Percentiles rank a stretch among this genome's conserved stretches.
phyloP scores from a whole-genome alignment of 768 basidiomycete genomes.

The Tephrocybe sp. region DNA sequence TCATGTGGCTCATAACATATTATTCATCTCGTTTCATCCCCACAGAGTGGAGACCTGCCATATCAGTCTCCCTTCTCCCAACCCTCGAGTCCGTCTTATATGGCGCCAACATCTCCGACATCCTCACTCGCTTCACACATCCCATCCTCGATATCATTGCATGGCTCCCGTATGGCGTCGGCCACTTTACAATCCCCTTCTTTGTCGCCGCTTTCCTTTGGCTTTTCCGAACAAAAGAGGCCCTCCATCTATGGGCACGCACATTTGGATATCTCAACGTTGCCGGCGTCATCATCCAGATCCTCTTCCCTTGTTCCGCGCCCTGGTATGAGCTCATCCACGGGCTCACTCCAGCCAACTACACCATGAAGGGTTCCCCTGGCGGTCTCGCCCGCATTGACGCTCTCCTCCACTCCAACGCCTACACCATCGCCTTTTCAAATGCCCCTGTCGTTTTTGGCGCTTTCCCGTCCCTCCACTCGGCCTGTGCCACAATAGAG shows the following conservation, averaged over 20 bases:
- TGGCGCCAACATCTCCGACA: constrained; percentile 96
- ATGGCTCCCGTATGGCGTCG: constrained; percentile 96
- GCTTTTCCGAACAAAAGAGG: constrained; percentile 82
- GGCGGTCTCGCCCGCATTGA: constrained; percentile 94
- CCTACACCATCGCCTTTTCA: constrained; percentile 79
- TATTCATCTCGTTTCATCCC: constrained; percentile 89
- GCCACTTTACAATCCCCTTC: constrained; percentile 87
- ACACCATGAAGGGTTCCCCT: constrained; percentile 87
- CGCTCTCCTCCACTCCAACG: constrained; percentile 69
- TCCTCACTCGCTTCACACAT: constrained; percentile 92
- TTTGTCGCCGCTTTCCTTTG: constrained; percentile 82
- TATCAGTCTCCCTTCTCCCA: constrained; percentile 90
- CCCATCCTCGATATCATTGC: constrained; percentile 89
- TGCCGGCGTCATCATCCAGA: constrained; percentile 82
- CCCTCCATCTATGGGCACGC: constrained; percentile 79
- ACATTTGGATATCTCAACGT: constrained; percentile 95
- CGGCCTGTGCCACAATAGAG: constrained; percentile 86
- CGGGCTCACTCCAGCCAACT: constrained; percentile 93
- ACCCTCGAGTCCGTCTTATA: constrained; percentile 94
- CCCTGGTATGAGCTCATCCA: constrained; percentile 99
- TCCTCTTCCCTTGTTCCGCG: constrained; percentile 87
- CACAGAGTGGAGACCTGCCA: constrained; percentile 65
- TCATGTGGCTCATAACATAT: constrained; percentile 83
- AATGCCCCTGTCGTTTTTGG: constrained; percentile 94
- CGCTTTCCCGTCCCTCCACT: constrained; percentile 93